A percentile compares a stretch with the other conserved stretches of the same genome.
phyloP scores from a whole-genome alignment of 306 rosid species.

The Sindora glabra region DNA sequence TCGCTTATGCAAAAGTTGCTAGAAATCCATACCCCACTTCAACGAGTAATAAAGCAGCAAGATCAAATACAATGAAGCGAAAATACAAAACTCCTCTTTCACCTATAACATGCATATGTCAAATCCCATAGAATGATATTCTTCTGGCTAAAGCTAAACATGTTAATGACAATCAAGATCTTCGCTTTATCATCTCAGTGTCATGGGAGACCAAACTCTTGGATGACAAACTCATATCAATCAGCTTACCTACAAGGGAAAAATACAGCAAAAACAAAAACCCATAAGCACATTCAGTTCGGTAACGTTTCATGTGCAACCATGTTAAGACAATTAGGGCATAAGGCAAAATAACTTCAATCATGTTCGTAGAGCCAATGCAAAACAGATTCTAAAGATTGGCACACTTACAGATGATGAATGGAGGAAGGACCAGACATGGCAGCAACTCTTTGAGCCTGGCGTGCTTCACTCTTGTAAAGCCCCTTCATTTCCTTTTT shows the following conservation, averaged over 20 bases:
- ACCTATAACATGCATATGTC: too few species aligned
- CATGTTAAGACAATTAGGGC: background rate
- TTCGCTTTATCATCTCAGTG: too few species aligned
- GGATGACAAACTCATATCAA: background rate
- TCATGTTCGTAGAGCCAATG: too few species aligned
- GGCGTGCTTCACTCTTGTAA: conserved; percentile 64
- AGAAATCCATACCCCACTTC: too few species aligned
- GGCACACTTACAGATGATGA: conserved; percentile 54
- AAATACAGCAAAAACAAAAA: background rate
- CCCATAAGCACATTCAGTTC: background rate
- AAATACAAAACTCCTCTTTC: too few species aligned
- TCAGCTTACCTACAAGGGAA: conserved; percentile 20
- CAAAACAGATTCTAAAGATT: background rate
- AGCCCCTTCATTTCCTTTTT: conserved; percentile 82
- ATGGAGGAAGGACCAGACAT: conserved; percentile 68
- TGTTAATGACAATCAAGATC: too few species aligned
- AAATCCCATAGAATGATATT: too few species aligned
- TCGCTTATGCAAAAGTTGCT: too few species aligned
- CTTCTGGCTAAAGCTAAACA: too few species aligned
- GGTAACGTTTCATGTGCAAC: background rate
- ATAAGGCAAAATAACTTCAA: background rate
- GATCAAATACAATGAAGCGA: too few species aligned
- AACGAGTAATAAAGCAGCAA: too few species aligned
- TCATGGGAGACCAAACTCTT: background rate
- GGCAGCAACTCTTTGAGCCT: conserved; percentile 82